Conservation (phyloP, 768 basidiomycete genomes). For the Collybia sordida region DNA sequence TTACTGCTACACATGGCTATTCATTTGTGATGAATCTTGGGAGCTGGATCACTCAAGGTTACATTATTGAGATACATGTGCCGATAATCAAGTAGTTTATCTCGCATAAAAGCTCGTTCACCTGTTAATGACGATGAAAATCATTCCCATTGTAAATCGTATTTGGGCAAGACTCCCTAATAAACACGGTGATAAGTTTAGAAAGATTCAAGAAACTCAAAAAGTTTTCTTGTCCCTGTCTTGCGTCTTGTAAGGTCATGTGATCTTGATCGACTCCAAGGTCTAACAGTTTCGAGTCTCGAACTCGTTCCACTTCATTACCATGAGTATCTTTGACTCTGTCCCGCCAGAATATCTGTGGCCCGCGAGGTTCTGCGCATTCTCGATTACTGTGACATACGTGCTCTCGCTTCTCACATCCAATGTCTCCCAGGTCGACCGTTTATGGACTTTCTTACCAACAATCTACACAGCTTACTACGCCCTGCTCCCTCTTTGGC, state of each 20-base stretch:
- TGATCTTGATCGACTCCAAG: too few relatives aligned
- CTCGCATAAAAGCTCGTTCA: too few relatives aligned
- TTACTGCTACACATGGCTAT: background rate
- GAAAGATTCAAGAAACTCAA: too few relatives aligned
- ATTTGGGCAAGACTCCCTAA: too few relatives aligned
- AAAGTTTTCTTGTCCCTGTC: too few relatives aligned
- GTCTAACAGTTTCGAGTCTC: too few relatives aligned
- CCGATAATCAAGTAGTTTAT: too few relatives aligned
- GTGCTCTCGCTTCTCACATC: slow-evolving; percentile 64
- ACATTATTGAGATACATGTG: background rate
- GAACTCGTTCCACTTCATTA: too few relatives aligned
- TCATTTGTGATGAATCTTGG: slow-evolving; percentile 4
- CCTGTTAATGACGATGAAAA: too few relatives aligned
- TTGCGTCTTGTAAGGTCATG: too few relatives aligned
- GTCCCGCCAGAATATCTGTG: slow-evolving; percentile 47
- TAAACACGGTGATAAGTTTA: too few relatives aligned
- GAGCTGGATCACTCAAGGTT: slow-evolving; percentile 13
- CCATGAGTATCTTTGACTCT: slow-evolving; percentile 11
- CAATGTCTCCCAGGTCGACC: slow-evolving; percentile 88
- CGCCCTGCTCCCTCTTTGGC: slow-evolving; percentile 70
- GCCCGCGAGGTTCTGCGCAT: slow-evolving; percentile 63
- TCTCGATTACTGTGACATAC: slow-evolving; percentile 48
- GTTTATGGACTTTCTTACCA: slow-evolving; percentile 78
- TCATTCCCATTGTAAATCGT: too few relatives aligned
- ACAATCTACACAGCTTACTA: slow-evolving; percentile 82